A percentile compares a stretch with the other conserved stretches of the same genome.
phyloP scores from a whole-genome alignment of 805 yeast species.

The Monosporozyma unispora region DNA sequence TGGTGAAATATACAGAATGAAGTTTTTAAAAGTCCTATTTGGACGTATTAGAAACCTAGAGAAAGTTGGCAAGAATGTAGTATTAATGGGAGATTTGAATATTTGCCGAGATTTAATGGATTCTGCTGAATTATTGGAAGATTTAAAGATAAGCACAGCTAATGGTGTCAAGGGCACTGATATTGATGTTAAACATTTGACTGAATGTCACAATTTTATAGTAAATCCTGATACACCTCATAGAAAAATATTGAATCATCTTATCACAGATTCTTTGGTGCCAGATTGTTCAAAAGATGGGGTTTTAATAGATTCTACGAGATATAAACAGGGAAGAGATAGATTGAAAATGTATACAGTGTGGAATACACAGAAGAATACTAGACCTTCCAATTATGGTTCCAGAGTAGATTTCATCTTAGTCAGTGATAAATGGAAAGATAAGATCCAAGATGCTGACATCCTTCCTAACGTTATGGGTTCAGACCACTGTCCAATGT shows the following conservation, averaged over 20 bases:
- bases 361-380: conserved; percentile 76
- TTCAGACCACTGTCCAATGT: conserved; percentile 93
- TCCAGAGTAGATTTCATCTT: conserved; percentile 79
- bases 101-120: conserved; percentile 74
- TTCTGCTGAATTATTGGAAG: conserved; percentile 56
- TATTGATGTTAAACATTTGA: conserved; percentile 22
- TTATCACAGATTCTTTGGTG: conserved; percentile 31
- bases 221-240: conserved; percentile 33
- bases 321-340: conserved; percentile 45
- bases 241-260: conserved; percentile 39
- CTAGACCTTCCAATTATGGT: conserved; percentile 77
- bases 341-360: conserved; percentile 70
- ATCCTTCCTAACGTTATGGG: conserved; percentile 71
- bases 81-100: conserved; percentile 85
- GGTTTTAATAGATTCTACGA: conserved; percentile 48
- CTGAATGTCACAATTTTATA: conserved; percentile 30
- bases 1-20: conserved; percentile 49
- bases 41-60: conserved; percentile 50
- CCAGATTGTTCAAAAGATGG: conserved; percentile 32
- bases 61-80: conserved; percentile 53
- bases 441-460: conserved; percentile 31
- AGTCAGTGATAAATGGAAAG: conserved; percentile 34
- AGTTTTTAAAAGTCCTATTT: conserved; percentile 52
- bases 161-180: conserved; percentile 34
- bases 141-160: conserved; percentile 16